These are phyloP conservation scores for Madurella mycetomatis DNA, from an alignment of 2,329 filamentous ascomycete species.

Conservation along the genomic window DNA sequence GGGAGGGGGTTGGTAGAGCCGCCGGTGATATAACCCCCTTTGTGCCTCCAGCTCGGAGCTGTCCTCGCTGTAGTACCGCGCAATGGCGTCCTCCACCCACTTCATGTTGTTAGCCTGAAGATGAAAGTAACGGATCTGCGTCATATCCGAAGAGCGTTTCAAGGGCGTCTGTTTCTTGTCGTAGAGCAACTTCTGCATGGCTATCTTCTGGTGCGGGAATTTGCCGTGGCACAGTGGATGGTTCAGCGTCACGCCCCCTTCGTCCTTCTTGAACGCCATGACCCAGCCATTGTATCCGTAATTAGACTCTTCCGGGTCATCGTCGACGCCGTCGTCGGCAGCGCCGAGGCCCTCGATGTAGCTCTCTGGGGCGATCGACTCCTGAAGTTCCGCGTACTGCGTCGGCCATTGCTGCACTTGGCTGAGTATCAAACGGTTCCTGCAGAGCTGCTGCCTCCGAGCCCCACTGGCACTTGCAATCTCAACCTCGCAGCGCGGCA, in stretches of 20 bases:
- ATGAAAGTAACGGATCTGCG: slow-evolving; percentile 23
- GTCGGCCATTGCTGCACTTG: slow-evolving; percentile 20
- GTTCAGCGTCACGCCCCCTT: slow-evolving; percentile 18
- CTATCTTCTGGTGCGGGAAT: slow-evolving; percentile 24
- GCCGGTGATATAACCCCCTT: slow-evolving; percentile 9
- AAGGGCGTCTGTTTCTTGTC: slow-evolving; percentile 18
- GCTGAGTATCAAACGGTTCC: slow-evolving; percentile 18
- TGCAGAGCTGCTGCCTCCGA: slow-evolving; percentile 11
- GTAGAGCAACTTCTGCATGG: slow-evolving; percentile 21
- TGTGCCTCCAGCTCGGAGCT: slow-evolving; percentile 10
- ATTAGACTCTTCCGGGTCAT: slow-evolving; percentile 19
- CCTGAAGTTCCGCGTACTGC: slow-evolving; percentile 7
- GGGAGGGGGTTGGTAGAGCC: slow-evolving; percentile 10
- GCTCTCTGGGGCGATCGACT: slow-evolving; percentile 14
- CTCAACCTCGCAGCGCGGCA: slow-evolving; percentile 16
- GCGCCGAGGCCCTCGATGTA: slow-evolving; percentile 18
- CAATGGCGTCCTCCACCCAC: slow-evolving; percentile 23
- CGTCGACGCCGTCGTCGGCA: slow-evolving; percentile 18
- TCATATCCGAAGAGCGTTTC: slow-evolving; percentile 14
- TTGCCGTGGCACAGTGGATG: slow-evolving; percentile 21
- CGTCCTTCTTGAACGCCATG: slow-evolving; percentile 18
- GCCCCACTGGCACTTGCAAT: slow-evolving; percentile 11
- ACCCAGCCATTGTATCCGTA: slow-evolving; percentile 25
- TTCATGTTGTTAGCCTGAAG: slow-evolving; percentile 26
- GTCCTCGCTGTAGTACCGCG: slow-evolving; percentile 23